Evolutionary conservation across 257 asterid species (phyloP).

Genomic region (Salvia rosmarinus): DNA sequence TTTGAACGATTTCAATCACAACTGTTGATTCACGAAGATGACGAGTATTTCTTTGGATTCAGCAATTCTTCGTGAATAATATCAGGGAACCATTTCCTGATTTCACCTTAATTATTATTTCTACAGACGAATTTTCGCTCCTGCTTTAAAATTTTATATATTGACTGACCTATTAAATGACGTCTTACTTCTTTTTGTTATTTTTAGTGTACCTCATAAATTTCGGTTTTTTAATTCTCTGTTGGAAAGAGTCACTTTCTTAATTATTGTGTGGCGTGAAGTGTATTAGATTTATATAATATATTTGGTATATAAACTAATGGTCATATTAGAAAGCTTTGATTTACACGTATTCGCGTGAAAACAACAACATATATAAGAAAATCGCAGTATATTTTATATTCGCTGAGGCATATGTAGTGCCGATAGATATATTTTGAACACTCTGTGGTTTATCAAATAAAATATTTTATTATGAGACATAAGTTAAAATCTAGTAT

Average conservation of each 20-base stretch:
- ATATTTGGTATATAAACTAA: too few species aligned
- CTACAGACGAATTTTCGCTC: neutral
- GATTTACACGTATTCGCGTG: too few species aligned
- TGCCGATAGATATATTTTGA: too few species aligned
- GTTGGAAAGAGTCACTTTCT: neutral
- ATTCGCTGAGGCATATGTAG: too few species aligned
- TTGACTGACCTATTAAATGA: neutral
- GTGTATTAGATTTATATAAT: too few species aligned
- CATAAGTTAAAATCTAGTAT: too few species aligned
- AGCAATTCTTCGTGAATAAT: neutral
- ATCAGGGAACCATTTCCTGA: neutral
- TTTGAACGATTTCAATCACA: neutral
- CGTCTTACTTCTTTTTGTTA: neutral
- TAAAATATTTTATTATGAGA: too few species aligned
- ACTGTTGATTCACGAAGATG: neutral
- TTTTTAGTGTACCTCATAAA: neutral
- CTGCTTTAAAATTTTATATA: neutral
- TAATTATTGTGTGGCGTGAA: too few species aligned
- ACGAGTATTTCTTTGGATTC: neutral
- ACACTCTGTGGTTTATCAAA: too few species aligned
- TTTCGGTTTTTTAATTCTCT: neutral
- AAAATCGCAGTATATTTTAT: too few species aligned
- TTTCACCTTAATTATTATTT: neutral
- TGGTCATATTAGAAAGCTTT: too few species aligned
- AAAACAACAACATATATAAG: too few species aligned